Base-by-base conservation (phyloP, 2,329 filamentous ascomycete genomes). In the Ilyonectria mors-panacis region DNA sequence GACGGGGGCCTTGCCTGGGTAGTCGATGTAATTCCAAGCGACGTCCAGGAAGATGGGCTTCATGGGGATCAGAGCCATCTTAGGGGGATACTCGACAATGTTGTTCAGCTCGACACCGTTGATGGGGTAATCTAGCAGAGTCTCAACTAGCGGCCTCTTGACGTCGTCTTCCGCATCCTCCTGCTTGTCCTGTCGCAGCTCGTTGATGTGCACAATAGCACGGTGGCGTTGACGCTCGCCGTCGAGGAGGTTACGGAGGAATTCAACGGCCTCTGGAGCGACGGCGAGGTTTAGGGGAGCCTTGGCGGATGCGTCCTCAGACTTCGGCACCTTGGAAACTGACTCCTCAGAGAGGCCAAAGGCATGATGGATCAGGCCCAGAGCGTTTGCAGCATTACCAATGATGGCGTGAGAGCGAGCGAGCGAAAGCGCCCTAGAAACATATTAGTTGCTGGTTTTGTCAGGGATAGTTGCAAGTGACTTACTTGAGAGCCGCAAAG, bases 41-140 rank as follows among this genome's bases (percentile, higher is more conserved):
- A 97, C 92, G 78, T 99, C 96, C 66, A 98, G 89, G 85, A 98
- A 98, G 37, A 98, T 86, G 30, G 96, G 96, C 84, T 99, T 99
- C 59, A 97, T 92, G 0, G 96, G 94, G 44, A 98, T 90, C 1
- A 92, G 87, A 68, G 93, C 90, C 72, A 98, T 84, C 77, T 91
- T 93, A 1, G 95, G 95, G 13, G 96, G 96, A 80, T 95, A 98
- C 5, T 91, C 88, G 53, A 98, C 95, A 28, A 99, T 84, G 72
- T 95, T 95, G 47, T 86, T 86, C 28, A 98, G 85, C 78, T 97
- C 91, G 10, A 94, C 88, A 35, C 88, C 89, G 28, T 88, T 88
- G 4, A 85, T 82, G 1, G 94, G 93, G 78, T 95, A 98, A 70
- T 93, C 90, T 73, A 90, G 86, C 53, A 98, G 85, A 26, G 89